Conservation (phyloP, 345 rosid genomes). For the Populus ilicifolia region DNA sequence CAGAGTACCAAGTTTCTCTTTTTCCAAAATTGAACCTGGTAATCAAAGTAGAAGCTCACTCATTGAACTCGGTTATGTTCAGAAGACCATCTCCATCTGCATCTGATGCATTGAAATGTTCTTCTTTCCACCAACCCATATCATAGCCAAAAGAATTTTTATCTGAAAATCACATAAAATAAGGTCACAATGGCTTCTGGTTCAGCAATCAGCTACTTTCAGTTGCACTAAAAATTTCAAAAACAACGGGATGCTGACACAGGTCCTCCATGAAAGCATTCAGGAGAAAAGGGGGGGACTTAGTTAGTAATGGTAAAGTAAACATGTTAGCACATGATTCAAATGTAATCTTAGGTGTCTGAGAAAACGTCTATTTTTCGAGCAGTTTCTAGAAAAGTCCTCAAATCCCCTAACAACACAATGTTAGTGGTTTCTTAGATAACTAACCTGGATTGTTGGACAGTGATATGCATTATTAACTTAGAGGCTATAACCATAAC, state of each 20-base stretch:
- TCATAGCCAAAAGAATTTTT: conserved; percentile 63
- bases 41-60: conserved; percentile 49
- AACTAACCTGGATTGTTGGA: background rate
- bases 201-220: background rate
- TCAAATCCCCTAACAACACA: background rate
- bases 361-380: background rate
- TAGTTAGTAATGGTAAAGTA: background rate
- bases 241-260: background rate
- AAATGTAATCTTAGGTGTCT: background rate
- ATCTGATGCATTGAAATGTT: conserved; percentile 96
- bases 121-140: conserved; percentile 99
- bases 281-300: background rate
- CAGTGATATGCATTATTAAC: background rate
- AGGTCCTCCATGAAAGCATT: background rate
- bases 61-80: conserved; percentile 88
- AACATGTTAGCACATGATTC: background rate
- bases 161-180: conserved; percentile 39
- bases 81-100: conserved; percentile 82
- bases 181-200: background rate
- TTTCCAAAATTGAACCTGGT: background rate
- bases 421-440: background rate
- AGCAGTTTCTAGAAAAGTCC: background rate
- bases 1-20: background rate
- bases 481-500: background rate
- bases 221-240: background rate